These are phyloP conservation scores for Kockovaella imperatae DNA, from an alignment of 768 basidiomycete species.

Conservation along the genomic window DNA sequence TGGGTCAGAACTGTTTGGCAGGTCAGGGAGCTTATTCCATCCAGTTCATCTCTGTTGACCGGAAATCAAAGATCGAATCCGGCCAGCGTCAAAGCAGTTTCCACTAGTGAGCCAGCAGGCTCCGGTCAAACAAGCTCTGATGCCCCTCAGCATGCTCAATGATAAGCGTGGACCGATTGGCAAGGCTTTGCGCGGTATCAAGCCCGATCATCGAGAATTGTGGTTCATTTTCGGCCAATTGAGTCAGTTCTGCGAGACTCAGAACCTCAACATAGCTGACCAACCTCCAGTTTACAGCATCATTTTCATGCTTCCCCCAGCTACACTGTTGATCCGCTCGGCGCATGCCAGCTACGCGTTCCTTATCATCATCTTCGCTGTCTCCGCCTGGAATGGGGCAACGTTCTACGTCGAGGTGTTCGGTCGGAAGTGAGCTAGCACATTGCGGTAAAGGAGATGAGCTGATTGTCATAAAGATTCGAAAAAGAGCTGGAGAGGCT, in stretches of 20 bases:
- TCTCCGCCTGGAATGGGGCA: slow-evolving; percentile 89
- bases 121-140: background rate
- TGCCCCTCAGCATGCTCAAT: slow-evolving; percentile 55
- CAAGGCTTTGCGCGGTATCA: slow-evolving; percentile 56
- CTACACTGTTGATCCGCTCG: slow-evolving; percentile 74
- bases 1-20: background rate
- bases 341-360: slow-evolving; percentile 69
- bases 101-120: slow-evolving; percentile 50
- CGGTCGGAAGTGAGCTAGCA: slow-evolving; percentile 72
- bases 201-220: slow-evolving; percentile 57
- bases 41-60: slow-evolving; percentile 74
- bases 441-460: slow-evolving; percentile 6
- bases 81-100: slow-evolving; percentile 87
- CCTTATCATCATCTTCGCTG: slow-evolving; percentile 68
- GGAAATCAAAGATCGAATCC: slow-evolving; percentile 80
- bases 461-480: slow-evolving; percentile 54
- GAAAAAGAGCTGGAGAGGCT: slow-evolving; percentile 85
- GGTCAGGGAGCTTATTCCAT: slow-evolving; percentile 5
- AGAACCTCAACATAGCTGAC: background rate
- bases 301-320: slow-evolving; percentile 75
- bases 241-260: slow-evolving; percentile 48
- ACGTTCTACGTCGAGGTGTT: slow-evolving; percentile 89
- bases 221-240: slow-evolving; percentile 82
- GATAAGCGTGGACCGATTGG: slow-evolving; percentile 82
- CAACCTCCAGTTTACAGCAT: slow-evolving; percentile 62